These are phyloP conservation scores for Penicillium chermesinum DNA, from an alignment of 495 filamentous ascomycete genomes.

Conservation along the genomic window DNA sequence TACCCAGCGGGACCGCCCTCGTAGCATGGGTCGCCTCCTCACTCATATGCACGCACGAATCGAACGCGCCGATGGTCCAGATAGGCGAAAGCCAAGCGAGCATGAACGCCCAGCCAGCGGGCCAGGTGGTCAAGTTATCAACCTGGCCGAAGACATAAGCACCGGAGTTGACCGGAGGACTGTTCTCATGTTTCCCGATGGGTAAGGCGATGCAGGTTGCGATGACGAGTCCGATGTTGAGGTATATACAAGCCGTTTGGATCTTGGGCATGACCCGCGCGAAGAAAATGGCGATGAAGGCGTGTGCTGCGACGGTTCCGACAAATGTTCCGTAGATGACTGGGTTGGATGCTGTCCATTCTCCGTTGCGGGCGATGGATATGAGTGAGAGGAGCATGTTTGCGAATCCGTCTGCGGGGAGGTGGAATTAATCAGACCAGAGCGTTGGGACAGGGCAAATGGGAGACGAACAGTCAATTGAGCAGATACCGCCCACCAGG, in stretches of 20 bases:
- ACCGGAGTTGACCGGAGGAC: slow-evolving; percentile 31
- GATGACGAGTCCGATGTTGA: slow-evolving; percentile 59
- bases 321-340: slow-evolving; percentile 61
- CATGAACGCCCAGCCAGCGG: slow-evolving; percentile 60
- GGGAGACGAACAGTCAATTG: slow-evolving; percentile 46
- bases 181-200: slow-evolving; percentile 42
- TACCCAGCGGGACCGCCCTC: slow-evolving; percentile 57
- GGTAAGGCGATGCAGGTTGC: slow-evolving; percentile 64
- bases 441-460: background rate
- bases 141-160: slow-evolving; percentile 35
- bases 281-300: slow-evolving; percentile 49
- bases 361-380: slow-evolving; percentile 59
- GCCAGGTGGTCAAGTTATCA: slow-evolving; percentile 57
- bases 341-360: slow-evolving; percentile 55
- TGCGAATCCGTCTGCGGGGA: slow-evolving; percentile 41
- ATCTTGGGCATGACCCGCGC: slow-evolving; percentile 61
- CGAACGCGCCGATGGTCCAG: slow-evolving; percentile 59
- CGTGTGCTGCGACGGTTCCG: slow-evolving; percentile 53
- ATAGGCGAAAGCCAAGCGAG: slow-evolving; percentile 61
- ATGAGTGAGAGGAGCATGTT: slow-evolving; percentile 52
- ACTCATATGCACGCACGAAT: slow-evolving; percentile 56
- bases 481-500: slow-evolving; percentile 58
- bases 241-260: slow-evolving; percentile 57
- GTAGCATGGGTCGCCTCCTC: slow-evolving; percentile 62
- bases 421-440: slow-evolving; percentile 1